Conservation (phyloP, 2,329 filamentous ascomycete genomes). For the Aureobasidium musti region DNA sequence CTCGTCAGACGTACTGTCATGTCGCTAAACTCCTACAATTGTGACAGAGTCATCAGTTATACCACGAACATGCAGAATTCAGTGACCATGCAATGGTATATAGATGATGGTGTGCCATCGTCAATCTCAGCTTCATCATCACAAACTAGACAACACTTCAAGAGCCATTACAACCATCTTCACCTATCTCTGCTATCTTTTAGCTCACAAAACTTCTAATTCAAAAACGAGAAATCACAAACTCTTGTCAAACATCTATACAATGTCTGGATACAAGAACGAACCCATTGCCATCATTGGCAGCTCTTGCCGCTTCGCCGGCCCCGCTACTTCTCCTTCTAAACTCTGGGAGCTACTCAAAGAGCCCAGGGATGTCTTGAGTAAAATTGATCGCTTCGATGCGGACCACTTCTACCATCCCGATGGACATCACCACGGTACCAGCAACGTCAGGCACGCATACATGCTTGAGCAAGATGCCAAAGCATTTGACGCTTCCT, state of each 20-base stretch:
- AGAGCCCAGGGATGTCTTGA: constrained; percentile 30
- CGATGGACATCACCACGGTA: constrained; percentile 27
- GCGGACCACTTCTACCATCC: constrained; percentile 35
- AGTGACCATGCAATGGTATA: background rate
- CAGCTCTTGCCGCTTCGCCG: constrained; percentile 50
- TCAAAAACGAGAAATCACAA: background rate
- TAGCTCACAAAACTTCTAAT: background rate
- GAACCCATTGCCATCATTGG: constrained; percentile 51
- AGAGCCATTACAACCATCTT: background rate
- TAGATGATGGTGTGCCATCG: background rate
- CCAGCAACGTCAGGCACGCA: constrained; percentile 18
- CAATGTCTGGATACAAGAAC: constrained; percentile 22
- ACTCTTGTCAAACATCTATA: background rate
- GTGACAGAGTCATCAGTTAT: constrained; percentile 11
- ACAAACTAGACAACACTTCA: background rate
- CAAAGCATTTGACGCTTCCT: constrained; percentile 35
- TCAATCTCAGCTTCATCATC: background rate
- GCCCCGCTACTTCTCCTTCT: constrained; percentile 37
- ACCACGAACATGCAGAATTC: background rate
- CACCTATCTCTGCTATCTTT: background rate
- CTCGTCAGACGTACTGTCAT: constrained; percentile 3
- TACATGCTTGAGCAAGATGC: constrained; percentile 37
- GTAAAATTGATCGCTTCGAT: constrained; percentile 36
- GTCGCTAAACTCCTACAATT: background rate
- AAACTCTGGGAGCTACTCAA: constrained; percentile 30